Evolutionary conservation across 2,329 filamentous ascomycete genomes (phyloP).

Genomic region (Helotiales sp.): DNA sequence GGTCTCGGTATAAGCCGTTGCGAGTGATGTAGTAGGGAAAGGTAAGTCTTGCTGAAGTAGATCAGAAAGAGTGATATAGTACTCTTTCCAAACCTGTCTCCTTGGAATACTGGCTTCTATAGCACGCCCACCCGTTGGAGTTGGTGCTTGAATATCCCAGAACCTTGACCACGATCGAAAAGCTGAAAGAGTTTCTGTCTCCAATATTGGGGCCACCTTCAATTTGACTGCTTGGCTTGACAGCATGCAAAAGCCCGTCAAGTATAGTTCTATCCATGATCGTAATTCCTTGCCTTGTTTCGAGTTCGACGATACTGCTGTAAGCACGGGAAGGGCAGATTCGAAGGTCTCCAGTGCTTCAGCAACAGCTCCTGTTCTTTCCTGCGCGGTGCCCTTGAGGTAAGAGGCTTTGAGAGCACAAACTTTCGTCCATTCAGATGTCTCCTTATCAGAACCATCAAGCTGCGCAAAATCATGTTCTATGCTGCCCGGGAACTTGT

Average conservation of each 20-base stretch:
- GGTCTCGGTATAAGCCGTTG: constrained; percentile 44
- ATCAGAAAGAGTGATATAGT: constrained; percentile 77
- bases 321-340: constrained; percentile 64
- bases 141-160: constrained; percentile 53
- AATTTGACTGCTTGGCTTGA: constrained; percentile 59
- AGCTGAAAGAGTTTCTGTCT: constrained; percentile 54
- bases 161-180: constrained; percentile 71
- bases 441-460: constrained; percentile 48
- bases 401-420: constrained; percentile 79
- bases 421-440: constrained; percentile 77
- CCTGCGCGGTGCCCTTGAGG: constrained; percentile 67
- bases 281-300: constrained; percentile 64
- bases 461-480: constrained; percentile 54
- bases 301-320: constrained; percentile 50
- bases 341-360: constrained; percentile 69
- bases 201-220: constrained; percentile 50
- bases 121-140: constrained; percentile 55
- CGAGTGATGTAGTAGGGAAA: constrained; percentile 50
- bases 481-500: constrained; percentile 63
- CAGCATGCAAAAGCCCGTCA: constrained; percentile 74
- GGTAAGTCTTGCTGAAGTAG: constrained; percentile 68
- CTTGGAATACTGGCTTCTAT: constrained; percentile 60
- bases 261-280: constrained; percentile 76
- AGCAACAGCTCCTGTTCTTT: constrained; percentile 46
- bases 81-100: constrained; percentile 78